Percentiles rank a stretch among this genome's conserved stretches.
Evolutionary conservation across 176 grass and related monocot genomes (phyloP).

Genomic region (Lolium rigidum): DNA sequence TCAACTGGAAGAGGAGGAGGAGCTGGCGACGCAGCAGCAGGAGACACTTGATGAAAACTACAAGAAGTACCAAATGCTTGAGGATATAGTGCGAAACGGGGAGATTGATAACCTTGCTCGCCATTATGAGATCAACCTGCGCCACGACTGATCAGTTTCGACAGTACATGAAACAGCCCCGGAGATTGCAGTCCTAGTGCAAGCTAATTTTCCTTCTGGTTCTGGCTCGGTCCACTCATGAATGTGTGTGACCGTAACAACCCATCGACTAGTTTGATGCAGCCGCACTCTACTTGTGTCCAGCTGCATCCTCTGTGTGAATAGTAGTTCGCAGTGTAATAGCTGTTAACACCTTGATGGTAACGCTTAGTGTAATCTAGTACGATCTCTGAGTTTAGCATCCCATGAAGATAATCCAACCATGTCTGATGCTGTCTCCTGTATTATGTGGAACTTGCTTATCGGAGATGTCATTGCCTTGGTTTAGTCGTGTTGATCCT

Average conservation of each 20-base stretch:
- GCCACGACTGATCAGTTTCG: slow-evolving; percentile 36
- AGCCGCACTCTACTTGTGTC: background rate
- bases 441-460: background rate
- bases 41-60: slow-evolving; percentile 48
- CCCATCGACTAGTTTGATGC: background rate
- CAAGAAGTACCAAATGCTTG: slow-evolving; percentile 59
- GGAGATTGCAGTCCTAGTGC: background rate
- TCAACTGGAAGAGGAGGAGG: slow-evolving; percentile 63
- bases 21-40: slow-evolving; percentile 56
- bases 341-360: background rate
- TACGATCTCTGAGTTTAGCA: background rate
- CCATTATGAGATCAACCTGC: slow-evolving; percentile 51
- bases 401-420: background rate
- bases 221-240: background rate
- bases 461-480: background rate
- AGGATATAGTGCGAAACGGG: slow-evolving; percentile 43
- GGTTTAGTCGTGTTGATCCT: background rate
- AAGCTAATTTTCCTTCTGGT: background rate
- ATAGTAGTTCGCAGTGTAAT: background rate
- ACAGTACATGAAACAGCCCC: background rate
- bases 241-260: background rate
- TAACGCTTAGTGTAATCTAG: background rate
- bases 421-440: background rate
- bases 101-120: slow-evolving; percentile 40
- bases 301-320: background rate